Evolutionary conservation across 2,329 filamentous ascomycete species (phyloP).

Genomic region (Diaporthe citriasiana): DNA sequence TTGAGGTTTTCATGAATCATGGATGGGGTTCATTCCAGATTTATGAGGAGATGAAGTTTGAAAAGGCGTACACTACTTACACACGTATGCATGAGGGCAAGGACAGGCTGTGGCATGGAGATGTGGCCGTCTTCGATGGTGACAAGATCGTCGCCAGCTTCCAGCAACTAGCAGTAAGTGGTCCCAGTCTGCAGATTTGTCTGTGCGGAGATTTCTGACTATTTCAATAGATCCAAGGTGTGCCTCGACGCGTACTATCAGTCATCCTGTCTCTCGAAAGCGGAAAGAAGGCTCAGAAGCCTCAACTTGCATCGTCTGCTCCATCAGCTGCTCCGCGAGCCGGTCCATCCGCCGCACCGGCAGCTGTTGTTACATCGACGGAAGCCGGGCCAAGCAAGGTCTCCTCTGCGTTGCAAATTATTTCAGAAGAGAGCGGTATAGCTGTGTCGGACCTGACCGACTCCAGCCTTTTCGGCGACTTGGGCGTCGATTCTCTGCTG

Average conservation of each 20-base stretch:
- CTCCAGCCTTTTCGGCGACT: constrained; percentile 48
- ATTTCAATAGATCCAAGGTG: constrained; percentile 56
- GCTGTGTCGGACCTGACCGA: constrained; percentile 42
- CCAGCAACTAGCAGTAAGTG: constrained; percentile 72
- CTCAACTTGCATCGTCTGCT: neutral
- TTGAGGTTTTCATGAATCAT: constrained; percentile 71
- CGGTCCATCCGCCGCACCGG: neutral
- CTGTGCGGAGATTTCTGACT: neutral
- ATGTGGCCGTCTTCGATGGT: constrained; percentile 68
- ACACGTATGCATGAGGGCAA: constrained; percentile 69
- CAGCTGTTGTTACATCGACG: neutral
- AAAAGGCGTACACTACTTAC: constrained; percentile 68
- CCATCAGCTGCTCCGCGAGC: neutral
- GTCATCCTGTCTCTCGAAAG: constrained; percentile 47
- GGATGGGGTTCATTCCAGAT: constrained; percentile 69
- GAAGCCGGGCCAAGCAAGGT: neutral
- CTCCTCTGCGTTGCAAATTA: constrained; percentile 11
- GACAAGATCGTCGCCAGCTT: constrained; percentile 62
- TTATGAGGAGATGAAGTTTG: constrained; percentile 59
- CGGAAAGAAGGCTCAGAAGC: constrained; percentile 1
- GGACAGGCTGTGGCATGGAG: constrained; percentile 66
- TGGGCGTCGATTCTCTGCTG: constrained; percentile 55
- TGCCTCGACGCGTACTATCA: constrained; percentile 51
- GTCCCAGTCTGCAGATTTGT: constrained; percentile 49
- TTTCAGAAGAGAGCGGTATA: constrained; percentile 34